These are phyloP conservation scores for Penicillium coffeae DNA, from an alignment of 495 filamentous ascomycete species.

Conservation along the genomic window DNA sequence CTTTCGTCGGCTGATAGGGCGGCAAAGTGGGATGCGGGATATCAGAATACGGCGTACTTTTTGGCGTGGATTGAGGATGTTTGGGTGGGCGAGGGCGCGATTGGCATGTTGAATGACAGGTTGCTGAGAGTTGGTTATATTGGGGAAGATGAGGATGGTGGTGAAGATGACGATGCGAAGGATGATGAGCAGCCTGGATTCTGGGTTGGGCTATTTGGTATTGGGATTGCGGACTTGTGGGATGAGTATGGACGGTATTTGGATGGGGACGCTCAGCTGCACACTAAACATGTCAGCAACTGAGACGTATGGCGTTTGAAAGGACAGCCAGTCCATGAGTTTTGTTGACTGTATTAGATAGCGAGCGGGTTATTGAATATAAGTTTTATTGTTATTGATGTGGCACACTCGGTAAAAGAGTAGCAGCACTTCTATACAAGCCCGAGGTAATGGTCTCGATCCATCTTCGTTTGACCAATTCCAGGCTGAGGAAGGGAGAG, in stretches of 20 bases:
- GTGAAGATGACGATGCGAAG: slow-evolving; percentile 43
- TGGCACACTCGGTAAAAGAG: slow-evolving; percentile 19
- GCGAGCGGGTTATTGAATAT: slow-evolving; percentile 6
- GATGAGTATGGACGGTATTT: slow-evolving; percentile 59
- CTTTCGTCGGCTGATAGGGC: slow-evolving; percentile 43
- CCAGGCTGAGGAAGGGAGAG: slow-evolving; percentile 12
- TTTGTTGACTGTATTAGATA: background rate
- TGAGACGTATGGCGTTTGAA: no score
- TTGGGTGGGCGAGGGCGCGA: slow-evolving; percentile 67
- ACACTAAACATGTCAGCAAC: background rate
- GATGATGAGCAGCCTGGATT: slow-evolving; percentile 54
- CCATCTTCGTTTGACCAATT: slow-evolving; percentile 14
- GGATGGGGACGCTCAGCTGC: slow-evolving; percentile 18
- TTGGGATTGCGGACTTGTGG: slow-evolving; percentile 66
- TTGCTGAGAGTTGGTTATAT: slow-evolving; percentile 52
- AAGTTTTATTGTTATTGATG: slow-evolving; percentile 20
- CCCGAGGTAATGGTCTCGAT: slow-evolving; percentile 8
- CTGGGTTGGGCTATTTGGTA: slow-evolving; percentile 68
- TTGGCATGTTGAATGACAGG: slow-evolving; percentile 69
- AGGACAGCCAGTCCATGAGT: no score
- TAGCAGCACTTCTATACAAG: slow-evolving; percentile 27
- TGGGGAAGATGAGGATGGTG: slow-evolving; percentile 19
- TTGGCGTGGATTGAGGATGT: slow-evolving; percentile 65
- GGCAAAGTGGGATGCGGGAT: slow-evolving; percentile 79
- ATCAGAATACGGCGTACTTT: slow-evolving; percentile 91